Conservation (phyloP, 2,329 filamentous ascomycete species). For the Dichotomopilus funicola region DNA sequence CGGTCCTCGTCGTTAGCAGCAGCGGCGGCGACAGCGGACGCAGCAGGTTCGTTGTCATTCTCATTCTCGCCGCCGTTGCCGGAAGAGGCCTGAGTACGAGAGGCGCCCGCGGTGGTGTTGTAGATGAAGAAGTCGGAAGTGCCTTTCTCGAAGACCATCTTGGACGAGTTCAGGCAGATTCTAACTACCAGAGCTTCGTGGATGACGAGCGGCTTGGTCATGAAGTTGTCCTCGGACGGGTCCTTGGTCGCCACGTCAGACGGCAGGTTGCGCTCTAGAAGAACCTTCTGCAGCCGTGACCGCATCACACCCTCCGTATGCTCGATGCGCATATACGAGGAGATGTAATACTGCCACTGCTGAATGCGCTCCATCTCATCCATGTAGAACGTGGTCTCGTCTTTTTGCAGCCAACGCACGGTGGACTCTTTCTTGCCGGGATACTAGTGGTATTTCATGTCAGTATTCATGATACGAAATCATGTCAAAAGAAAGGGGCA, state of each 20-base stretch:
- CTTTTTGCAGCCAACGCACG: constrained; percentile 63
- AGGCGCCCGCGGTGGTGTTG: constrained; percentile 49
- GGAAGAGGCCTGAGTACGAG: no score
- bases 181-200: constrained; percentile 64
- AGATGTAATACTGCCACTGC: constrained; percentile 92
- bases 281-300: constrained; percentile 58
- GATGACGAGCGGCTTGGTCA: constrained; percentile 54
- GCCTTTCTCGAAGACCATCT: constrained; percentile 67
- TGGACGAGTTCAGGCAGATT: constrained; percentile 71
- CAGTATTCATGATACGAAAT: constrained; percentile 24
- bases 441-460: constrained; percentile 41
- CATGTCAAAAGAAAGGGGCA: neutral
- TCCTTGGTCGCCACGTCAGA: constrained; percentile 46
- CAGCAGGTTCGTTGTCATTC: no score
- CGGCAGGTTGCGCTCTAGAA: constrained; percentile 66
- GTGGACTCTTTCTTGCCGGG: constrained; percentile 63
- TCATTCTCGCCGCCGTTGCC: no score
- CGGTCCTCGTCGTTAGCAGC: constrained; percentile 2
- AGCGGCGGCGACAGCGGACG: neutral
- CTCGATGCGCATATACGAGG: constrained; percentile 81
- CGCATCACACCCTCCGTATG: constrained; percentile 74
- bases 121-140: constrained; percentile 68
- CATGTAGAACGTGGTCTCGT: constrained; percentile 74
- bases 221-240: constrained; percentile 56
- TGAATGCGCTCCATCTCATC: constrained; percentile 80